These are phyloP conservation scores for Articulospora tetracladia DNA, from an alignment of 495 filamentous ascomycete genomes.

Conservation along the genomic window DNA sequence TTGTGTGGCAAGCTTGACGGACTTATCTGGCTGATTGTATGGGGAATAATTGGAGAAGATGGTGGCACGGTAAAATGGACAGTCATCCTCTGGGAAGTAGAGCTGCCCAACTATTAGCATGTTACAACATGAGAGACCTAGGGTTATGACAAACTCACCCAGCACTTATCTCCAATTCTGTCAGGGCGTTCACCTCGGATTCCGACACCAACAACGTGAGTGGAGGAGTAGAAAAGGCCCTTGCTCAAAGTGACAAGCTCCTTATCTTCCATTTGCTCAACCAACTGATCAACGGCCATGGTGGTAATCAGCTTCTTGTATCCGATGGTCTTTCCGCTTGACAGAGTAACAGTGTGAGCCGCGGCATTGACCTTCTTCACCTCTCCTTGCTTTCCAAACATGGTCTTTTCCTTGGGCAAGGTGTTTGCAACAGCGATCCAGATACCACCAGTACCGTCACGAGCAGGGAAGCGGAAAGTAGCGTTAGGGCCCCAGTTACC, in stretches of 20 bases:
- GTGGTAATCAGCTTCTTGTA: slow-evolving; percentile 93
- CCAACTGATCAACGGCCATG: slow-evolving; percentile 91
- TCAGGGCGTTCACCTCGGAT: slow-evolving; percentile 90
- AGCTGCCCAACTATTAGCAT: slow-evolving; percentile 50
- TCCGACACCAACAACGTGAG: slow-evolving; percentile 95
- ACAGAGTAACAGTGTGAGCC: slow-evolving; percentile 75
- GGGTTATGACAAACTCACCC: slow-evolving; percentile 53
- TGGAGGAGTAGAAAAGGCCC: slow-evolving; percentile 93
- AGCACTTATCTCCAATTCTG: slow-evolving; percentile 99
- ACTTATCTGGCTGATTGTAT: slow-evolving; percentile 85
- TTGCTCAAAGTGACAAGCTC: slow-evolving; percentile 81
- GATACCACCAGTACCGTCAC: slow-evolving; percentile 94
- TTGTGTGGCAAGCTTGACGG: slow-evolving; percentile 80
- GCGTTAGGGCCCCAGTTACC: slow-evolving; percentile 98
- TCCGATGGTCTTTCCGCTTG: slow-evolving; percentile 83
- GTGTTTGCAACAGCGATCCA: slow-evolving; percentile 98
- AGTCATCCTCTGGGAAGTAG: slow-evolving; percentile 99
- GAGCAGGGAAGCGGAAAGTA: slow-evolving; percentile 97
- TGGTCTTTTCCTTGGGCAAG: slow-evolving; percentile 84
- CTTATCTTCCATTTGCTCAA: slow-evolving; percentile 81
- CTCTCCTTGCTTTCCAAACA: slow-evolving; percentile 78
- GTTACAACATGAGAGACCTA: background rate
- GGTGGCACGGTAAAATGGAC: slow-evolving; percentile 98
- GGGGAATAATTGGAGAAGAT: slow-evolving; percentile 99
- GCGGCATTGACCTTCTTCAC: slow-evolving; percentile 83